A percentile compares a stretch with the other conserved stretches of the same genome.
phyloP scores from a whole-genome alignment of 352 stramenopile genomes.

The Phytophthora pisi region DNA sequence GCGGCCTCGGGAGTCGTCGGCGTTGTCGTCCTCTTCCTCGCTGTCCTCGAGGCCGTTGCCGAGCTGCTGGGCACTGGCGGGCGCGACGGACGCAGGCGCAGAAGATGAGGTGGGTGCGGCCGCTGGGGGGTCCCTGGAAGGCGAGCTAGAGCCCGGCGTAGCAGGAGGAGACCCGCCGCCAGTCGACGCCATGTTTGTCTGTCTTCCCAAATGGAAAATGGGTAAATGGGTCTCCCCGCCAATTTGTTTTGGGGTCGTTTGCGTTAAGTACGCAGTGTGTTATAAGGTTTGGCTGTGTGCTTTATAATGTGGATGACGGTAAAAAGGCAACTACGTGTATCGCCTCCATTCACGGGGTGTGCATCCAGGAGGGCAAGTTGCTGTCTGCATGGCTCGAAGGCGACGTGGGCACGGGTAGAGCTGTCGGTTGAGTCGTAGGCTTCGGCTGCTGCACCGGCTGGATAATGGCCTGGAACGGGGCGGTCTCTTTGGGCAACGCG shows the following conservation, averaged over 20 bases:
- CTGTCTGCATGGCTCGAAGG: slow-evolving; percentile 7
- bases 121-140: neutral
- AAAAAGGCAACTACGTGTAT: slow-evolving; percentile 1
- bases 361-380: slow-evolving; percentile 41
- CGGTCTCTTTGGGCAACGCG: slow-evolving; percentile 11
- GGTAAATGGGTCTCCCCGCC: neutral
- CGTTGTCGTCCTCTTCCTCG: slow-evolving; percentile 39
- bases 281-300: neutral
- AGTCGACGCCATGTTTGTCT: neutral
- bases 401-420: neutral
- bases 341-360: neutral
- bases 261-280: neutral
- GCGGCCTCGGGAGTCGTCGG: slow-evolving; percentile 33
- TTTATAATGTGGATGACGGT: neutral
- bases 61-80: neutral
- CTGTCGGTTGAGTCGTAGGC: neutral
- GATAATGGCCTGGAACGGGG: slow-evolving; percentile 28
- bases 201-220: neutral
- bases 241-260: no score
- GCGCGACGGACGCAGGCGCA: slow-evolving; percentile 10
- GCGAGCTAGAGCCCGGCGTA: slow-evolving; percentile 22
- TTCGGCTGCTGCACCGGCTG: slow-evolving; percentile 23
- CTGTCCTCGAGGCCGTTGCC: slow-evolving; percentile 33
- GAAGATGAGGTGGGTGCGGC: neutral
- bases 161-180: slow-evolving; percentile 21